Base-by-base conservation (phyloP, 106 monocot species). In the Agapanthus africanus region DNA sequence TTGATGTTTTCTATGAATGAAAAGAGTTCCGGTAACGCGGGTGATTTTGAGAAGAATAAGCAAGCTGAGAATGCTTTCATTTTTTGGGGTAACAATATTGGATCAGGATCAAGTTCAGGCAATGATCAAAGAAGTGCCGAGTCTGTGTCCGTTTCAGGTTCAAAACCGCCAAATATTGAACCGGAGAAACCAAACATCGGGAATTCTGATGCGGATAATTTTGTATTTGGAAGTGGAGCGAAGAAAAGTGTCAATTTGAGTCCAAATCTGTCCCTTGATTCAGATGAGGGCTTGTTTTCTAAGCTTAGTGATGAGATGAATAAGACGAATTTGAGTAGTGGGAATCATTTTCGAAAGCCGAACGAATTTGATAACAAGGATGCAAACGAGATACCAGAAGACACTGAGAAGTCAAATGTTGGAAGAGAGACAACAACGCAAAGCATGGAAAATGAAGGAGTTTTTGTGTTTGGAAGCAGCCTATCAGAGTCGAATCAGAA, bases 291-390 rank as follows among this genome's bases (percentile, higher is more conserved):
- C 28, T 61, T 67, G 50, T 64, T 54, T 13, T 70, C 41, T 27
- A 63, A 79, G 68, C 77, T 90, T 21, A 77, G 80, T 4, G 79
- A 79, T n/a, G 74, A 81, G 59, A 59, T 81, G 71, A 49, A 44
- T 37, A 81, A 76, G 37, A 71, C 80, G 78, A 80, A 88, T 23
- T 75, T 84, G 73, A 76, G 41, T 37, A 78, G 13, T 7, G 42
- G 40, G 54, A 25, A 32, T 13, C 26, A 16, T 47, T 9, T 50
- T 68, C 33, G 3, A 21, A 37, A 44, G 68, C 19, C 32, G 10
- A 50, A 31, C 14, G 14, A 8, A 31, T 41, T 30, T 14, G 67
- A 31, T 36, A 37, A 63, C 40, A 25, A 30, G 0, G n/a, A 15
- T 25, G 19, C 19, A 14, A n/a, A 40, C 36, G 8, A 67, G 15